Evolutionary conservation across 2,329 filamentous ascomycete species (phyloP), one percentile per base, ranked within the genome.

Genomic region (Penicillium polonicum): DNA sequence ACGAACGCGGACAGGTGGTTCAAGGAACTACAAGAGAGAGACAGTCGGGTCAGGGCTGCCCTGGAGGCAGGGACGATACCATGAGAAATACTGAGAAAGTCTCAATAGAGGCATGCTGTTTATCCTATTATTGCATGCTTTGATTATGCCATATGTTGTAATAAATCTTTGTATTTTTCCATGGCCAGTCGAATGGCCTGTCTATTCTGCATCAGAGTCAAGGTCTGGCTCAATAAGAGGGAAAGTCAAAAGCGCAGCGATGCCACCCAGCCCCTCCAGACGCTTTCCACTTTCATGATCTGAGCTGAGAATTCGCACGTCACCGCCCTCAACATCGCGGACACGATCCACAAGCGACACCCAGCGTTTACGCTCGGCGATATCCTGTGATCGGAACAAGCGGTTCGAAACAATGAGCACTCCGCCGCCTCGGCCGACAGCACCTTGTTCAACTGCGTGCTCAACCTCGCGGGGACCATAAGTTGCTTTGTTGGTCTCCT

Each of bases 221-320:
- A 92, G 88, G 61, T 96, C 90, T 44, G 95, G 79, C 64, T 95
- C 92, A 19, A 85, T 78, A 38, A 97, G 82, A 0, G 94, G 92
- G 72, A 92, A 99, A 13, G 93, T 97, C 62, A 97, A 78, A 29
- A 97, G 88, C 1, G 92, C 92, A 17, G 93, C 94, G 60, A 99
- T 88, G 19, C 92, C 90, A 1, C 94, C 92, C 59, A 97, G 74
- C 13, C 87, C 89, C 64, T 92, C 90, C 15, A 99, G 76, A 59
- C 92, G 82, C 77, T 89, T 88, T 0, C 94, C 94, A 72, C 92
- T 97, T 78, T 97, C 93, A 74, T 97, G 93, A 69, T 95, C 89
- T 68, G 90, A 92, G 74, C 93, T 97, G 29, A 97, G 77, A n/a
- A 97, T 85, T 53, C 90, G 82, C 0, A 91, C 90, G 64, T 97